phyloP scores from a whole-genome alignment of 1,284 basidiomycete species.

The Salmacisia buchloeana region DNA sequence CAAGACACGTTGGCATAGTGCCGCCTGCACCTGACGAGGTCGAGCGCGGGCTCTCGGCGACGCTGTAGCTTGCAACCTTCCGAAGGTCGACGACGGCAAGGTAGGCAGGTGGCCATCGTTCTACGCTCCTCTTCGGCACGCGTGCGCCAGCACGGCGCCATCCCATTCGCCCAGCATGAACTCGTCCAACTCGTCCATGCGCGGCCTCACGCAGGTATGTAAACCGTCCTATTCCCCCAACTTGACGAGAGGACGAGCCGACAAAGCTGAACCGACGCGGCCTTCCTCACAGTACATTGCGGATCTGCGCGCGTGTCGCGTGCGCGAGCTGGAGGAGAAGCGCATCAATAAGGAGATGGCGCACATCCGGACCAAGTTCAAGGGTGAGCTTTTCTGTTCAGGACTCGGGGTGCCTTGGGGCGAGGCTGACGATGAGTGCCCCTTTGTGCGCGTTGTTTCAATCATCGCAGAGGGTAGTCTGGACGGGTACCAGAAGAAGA shows the following conservation, averaged over 20 bases:
- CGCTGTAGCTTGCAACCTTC: not conserved
- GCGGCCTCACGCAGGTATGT: slow-evolving; percentile 65
- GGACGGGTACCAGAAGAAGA: slow-evolving; percentile 98
- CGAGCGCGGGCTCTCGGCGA: not conserved
- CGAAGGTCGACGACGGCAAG: not conserved
- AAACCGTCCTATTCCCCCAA: not conserved
- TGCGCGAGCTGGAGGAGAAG: slow-evolving; percentile 69
- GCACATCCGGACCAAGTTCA: slow-evolving; percentile 97
- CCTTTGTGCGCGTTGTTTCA: not conserved
- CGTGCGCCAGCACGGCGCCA: too few relatives aligned
- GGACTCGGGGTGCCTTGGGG: not conserved
- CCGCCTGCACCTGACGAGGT: not conserved
- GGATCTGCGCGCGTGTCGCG: slow-evolving; percentile 78
- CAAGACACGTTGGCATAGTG: not conserved
- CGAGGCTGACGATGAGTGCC: not conserved
- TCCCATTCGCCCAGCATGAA: not conserved
- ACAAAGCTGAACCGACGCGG: too few relatives aligned
- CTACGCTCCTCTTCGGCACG: too few relatives aligned
- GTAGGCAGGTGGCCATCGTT: too few relatives aligned
- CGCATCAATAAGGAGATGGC: slow-evolving; percentile 99
- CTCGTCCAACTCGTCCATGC: slow-evolving; percentile 62
- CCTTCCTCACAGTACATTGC: slow-evolving; percentile 98
- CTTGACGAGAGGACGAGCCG: not conserved
- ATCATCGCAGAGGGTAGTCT: slow-evolving; percentile 73
- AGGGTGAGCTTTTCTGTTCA: slow-evolving; percentile 58